A percentile compares a stretch with the other conserved stretches of the same genome.
These are phyloP conservation scores for Tetracladium setigerum DNA, from an alignment of 495 filamentous ascomycete genomes.

Conservation along the genomic window DNA sequence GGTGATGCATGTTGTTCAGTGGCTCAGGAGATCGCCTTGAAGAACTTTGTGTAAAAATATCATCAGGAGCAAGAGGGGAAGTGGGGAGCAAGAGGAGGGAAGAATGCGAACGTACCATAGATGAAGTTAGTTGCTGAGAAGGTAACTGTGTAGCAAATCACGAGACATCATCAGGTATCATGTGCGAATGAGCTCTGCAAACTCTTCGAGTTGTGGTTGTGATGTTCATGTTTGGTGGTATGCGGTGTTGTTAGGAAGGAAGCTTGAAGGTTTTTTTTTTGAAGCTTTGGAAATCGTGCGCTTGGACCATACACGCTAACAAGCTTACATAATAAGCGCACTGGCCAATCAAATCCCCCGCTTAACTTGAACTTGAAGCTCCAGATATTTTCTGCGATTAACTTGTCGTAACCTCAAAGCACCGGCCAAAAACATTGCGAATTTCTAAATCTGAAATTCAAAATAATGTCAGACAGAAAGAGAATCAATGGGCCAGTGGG, in stretches of 20 bases:
- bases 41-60: conserved; percentile 45
- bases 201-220: no score
- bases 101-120: conserved; percentile 7
- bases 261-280: neutral
- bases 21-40: conserved; percentile 82
- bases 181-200: no score
- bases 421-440: neutral
- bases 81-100: conserved; percentile 11
- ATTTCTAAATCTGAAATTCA: neutral
- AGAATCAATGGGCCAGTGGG: conserved; percentile 82
- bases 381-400: neutral
- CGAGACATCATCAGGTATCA: neutral
- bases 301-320: no score
- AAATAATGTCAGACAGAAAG: conserved; percentile 72
- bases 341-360: no score
- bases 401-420: neutral
- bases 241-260: neutral
- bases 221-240: no score
- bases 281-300: no score
- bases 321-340: no score
- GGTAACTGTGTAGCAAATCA: conserved; percentile 5
- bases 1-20: conserved; percentile 98
- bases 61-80: conserved; percentile 33
- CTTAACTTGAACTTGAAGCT: neutral
- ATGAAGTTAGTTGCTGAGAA: conserved; percentile 11